Percentiles rank a stretch among this genome's conserved stretches.
phyloP scores from a whole-genome alignment of 345 rosid genomes.

The Syzygium jambos region DNA sequence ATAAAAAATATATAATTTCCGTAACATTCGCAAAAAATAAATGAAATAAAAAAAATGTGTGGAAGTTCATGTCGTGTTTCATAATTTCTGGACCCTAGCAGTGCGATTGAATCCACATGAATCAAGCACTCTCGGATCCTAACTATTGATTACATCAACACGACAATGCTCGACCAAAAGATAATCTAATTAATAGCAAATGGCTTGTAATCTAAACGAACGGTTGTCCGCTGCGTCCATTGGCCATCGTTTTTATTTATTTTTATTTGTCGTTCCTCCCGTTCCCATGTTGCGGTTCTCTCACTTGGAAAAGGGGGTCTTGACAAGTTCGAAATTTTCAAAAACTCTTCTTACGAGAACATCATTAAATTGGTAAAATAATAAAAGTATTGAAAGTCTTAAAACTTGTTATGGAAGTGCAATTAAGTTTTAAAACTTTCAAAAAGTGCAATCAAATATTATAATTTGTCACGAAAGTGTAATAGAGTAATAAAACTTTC shows the following conservation, averaged over 20 bases:
- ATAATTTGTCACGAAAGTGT: no score
- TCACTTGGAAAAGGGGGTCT: neutral
- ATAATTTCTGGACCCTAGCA: neutral
- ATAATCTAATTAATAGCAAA: neutral
- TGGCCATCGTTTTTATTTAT: neutral
- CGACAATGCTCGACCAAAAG: neutral
- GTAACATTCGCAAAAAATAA: no score
- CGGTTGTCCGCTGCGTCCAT: neutral
- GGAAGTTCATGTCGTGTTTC: neutral
- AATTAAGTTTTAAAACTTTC: no score
- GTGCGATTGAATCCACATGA: neutral
- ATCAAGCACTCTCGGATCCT: neutral
- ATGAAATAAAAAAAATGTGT: neutral
- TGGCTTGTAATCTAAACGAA: neutral
- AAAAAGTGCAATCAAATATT: no score
- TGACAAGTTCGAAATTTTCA: neutral
- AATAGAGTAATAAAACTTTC: no score
- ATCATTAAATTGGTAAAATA: neutral
- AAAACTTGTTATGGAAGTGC: no score
- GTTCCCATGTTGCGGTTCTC: neutral
- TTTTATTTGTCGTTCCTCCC: neutral
- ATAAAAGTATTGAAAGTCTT: no score
- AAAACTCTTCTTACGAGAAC: neutral
- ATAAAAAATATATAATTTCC: no score
- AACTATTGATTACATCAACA: neutral